Evolutionary conservation across 148 eudicot genomes (phyloP).

Genomic region (Chenopodium album): DNA sequence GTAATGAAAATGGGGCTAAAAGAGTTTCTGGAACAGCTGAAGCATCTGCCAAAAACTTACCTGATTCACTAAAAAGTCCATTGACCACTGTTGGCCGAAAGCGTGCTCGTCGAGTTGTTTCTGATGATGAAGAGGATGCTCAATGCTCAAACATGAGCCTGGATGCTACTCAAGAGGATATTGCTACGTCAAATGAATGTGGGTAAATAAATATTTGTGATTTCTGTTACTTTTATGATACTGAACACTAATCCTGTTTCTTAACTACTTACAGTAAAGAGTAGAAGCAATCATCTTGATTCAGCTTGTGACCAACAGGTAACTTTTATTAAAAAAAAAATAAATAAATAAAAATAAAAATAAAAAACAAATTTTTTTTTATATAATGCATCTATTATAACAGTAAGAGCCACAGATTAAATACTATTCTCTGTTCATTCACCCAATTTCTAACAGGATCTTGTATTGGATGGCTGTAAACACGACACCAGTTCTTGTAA

Average conservation of each 20-base stretch:
- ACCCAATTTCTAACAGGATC: constrained; percentile 41
- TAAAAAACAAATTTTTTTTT: too few species aligned
- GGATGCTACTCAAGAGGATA: constrained; percentile 39
- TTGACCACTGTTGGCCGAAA: constrained; percentile 52
- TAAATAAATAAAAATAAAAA: too few species aligned
- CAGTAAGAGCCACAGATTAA: not conserved
- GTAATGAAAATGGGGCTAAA: constrained; percentile 21
- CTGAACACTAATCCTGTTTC: constrained; percentile 20
- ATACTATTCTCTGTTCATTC: not conserved
- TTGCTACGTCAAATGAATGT: constrained; percentile 76
- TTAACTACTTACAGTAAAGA: constrained; percentile 52
- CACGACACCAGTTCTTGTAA: constrained; percentile 36
- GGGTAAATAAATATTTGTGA: constrained; percentile 26
- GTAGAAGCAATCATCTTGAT: constrained; percentile 29
- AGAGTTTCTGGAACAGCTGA: constrained; percentile 32
- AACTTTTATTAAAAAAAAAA: not conserved
- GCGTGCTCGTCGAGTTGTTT: constrained; percentile 69
- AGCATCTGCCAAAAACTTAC: constrained; percentile 34
- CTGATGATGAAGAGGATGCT: constrained; percentile 80
- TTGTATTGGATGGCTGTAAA: constrained; percentile 40
- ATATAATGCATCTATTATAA: constrained; percentile 6
- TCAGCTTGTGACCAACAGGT: constrained; percentile 51
- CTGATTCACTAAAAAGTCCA: constrained; percentile 52
- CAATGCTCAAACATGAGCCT: constrained; percentile 34
- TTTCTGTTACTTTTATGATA: not conserved